Evolutionary conservation across 441 rosid species (phyloP), one percentile per base, ranked within the genome.

Genomic region (Mallotus repandus): DNA sequence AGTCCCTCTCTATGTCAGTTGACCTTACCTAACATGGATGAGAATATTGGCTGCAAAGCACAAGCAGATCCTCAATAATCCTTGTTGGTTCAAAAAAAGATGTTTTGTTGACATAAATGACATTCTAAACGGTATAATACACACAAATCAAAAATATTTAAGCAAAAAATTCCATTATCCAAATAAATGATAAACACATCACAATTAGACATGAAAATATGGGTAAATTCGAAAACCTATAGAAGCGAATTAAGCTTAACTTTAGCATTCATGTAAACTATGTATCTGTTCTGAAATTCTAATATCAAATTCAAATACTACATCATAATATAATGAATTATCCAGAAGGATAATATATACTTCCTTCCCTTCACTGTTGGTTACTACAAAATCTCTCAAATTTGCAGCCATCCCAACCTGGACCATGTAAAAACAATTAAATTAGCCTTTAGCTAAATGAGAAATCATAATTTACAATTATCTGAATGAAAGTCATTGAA

Each of bases 351-450:
- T 18, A 52, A 72, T 46, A 67, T 14, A 18, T 86, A 96, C 98
- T 93, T 89, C 89, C 35, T 80, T 84, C 81, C 98, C 98, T 72
- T 87, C 89, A 61, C 77, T 77, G 76, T 89, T 81, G 50, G 84
- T 87, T 50, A 91, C 86, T 77, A 86, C 82, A 83, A 81, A 93
- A 81, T 88, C 92, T 82, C 83, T 88, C 86, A 89, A 85, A 81
- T 96, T 96, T 77, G 90, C 99, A 70, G 97, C 98, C 91, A 96
- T 80, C 68, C 96, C 99, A 74, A 88, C 87, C 98, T 96, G 82
- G 76, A 68, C 19, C 62, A 63, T 43, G 60, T 49, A 46, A 74
- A 66, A 60, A 43, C 60, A 79, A 60, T 69, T 74, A 38, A 70
- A 68, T 78, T 59, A 76, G 64, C 35, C 22, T 55, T 60, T 78